Evolutionary conservation across 768 basidiomycete genomes (phyloP).

Genomic region (Phaffia tasmanica): DNA sequence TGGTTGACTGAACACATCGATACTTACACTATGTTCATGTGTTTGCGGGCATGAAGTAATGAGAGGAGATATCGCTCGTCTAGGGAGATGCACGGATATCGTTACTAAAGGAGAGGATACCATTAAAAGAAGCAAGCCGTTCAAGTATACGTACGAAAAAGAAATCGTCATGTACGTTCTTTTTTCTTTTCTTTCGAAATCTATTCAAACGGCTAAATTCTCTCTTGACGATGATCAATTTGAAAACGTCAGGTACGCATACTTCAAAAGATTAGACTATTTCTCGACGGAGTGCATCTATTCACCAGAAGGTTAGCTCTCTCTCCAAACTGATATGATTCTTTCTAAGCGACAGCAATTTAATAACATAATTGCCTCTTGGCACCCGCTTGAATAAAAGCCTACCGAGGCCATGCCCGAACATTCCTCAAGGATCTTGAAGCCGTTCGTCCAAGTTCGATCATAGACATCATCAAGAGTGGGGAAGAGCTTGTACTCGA

Average conservation of each 20-base stretch:
- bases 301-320: conserved; percentile 58
- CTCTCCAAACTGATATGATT: background rate
- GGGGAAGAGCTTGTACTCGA: conserved; percentile 83
- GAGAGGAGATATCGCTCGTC: conserved; percentile 89
- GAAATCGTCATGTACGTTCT: conserved; percentile 86
- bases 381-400: conserved; percentile 35
- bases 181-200: no score
- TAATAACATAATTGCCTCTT: background rate
- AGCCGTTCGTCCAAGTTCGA: conserved; percentile 81
- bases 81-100: conserved; percentile 86
- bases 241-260: conserved; percentile 65
- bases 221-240: background rate
- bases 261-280: conserved; percentile 84
- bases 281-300: conserved; percentile 99
- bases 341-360: background rate
- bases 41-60: conserved; percentile 54
- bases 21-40: background rate
- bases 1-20: background rate
- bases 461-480: conserved; percentile 95
- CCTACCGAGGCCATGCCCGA: conserved; percentile 92
- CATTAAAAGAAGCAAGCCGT: conserved; percentile 94
- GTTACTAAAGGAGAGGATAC: conserved; percentile 94
- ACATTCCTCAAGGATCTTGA: conserved; percentile 91
- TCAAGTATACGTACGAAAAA: conserved; percentile 98
- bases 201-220: no score